A percentile compares a stretch with the other conserved stretches of the same genome.
phyloP scores from a whole-genome alignment of 2,329 filamentous ascomycete species.

The Bipolaris oryzae region DNA sequence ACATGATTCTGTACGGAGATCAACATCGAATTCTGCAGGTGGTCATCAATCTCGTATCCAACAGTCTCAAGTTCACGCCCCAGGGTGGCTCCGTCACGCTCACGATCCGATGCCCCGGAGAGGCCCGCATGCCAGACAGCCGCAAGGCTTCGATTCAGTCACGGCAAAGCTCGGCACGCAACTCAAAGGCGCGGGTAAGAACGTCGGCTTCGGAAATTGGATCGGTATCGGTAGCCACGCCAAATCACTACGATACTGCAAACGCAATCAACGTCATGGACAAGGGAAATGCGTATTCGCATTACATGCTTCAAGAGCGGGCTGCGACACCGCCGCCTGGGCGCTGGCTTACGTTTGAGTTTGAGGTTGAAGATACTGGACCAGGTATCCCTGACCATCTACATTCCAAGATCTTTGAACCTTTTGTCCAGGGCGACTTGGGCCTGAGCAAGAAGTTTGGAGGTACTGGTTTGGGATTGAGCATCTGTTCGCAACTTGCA shows the following conservation, averaged over 20 bases:
- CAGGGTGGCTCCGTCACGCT: constrained; percentile 75
- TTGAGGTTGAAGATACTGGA: constrained; percentile 86
- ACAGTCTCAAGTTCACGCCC: constrained; percentile 90
- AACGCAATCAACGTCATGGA: constrained; percentile 54
- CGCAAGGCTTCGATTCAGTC: constrained; percentile 56
- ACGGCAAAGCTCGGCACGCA: constrained; percentile 46
- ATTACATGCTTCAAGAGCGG: constrained; percentile 46
- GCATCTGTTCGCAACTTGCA: constrained; percentile 87
- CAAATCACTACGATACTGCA: constrained; percentile 48
- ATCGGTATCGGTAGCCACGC: constrained; percentile 34
- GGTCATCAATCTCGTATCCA: constrained; percentile 91
- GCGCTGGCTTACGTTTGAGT: constrained; percentile 77
- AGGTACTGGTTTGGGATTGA: constrained; percentile 84
- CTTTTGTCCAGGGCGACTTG: constrained; percentile 91
- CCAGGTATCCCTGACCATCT: constrained; percentile 81
- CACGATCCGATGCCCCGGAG: constrained; percentile 74
- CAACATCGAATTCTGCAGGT: constrained; percentile 89
- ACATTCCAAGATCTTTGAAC: constrained; percentile 86
- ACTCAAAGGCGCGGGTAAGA: constrained; percentile 39
- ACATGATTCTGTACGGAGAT: constrained; percentile 92
- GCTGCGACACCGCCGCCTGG: constrained; percentile 60
- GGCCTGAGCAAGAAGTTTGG: constrained; percentile 89
- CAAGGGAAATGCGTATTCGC: constrained; percentile 44
- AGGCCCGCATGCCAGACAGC: constrained; percentile 54
- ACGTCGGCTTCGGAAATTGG: constrained; percentile 42